Base-by-base conservation (phyloP, 805 yeast species). In the Yueomyces sp. region DNA sequence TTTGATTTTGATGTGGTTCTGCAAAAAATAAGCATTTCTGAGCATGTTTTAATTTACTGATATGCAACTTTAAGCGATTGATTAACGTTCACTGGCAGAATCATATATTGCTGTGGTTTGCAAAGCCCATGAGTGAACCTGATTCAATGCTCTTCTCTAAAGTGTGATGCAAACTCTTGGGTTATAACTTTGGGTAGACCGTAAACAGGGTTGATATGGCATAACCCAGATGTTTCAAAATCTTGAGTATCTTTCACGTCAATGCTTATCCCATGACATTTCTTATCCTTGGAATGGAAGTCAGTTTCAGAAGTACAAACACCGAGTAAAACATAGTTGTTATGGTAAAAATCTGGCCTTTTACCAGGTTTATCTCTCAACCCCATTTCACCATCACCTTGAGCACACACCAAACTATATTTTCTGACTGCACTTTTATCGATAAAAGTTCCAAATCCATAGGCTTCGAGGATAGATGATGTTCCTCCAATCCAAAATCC, bases 401-500 rank as follows among this genome's bases (percentile, higher is more conserved):
- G 98, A 48, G 94, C 78, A 56, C 96, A 87, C 48, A 73, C 68
- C 30, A 86, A 59, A 3, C 85, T 74, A 57, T 85, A 92, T 42
- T 74, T 70, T 44, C 69, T 73, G 39, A 90, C 63, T 1, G 74
- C 77, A 7, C 70, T 66, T 47, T 87, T 72, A 46, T 78, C 69
- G 47, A 81, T 55, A 33, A 46, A 28, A 26, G 47, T 44, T 26
- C 43, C 43, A 45, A 49, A 47, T 4, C 64, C 60, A 1, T 57
- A 53, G 2, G 60, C 55, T 12, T 57, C 65, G 1, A 67, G 34
- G 1, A 80, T 64, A 0, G 73, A 65, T 46, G 84, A 92, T 3
- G 86, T 59, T 0, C 86, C 94, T 2, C 97, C 97, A 2, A 87
- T 81, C 98, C 98, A 92, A 60, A 82, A 90, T 56, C 90, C 77